Evolutionary conservation across 371 early-diverging fungal species (phyloP).

Genomic region (Lichtheimia hyalospora): DNA sequence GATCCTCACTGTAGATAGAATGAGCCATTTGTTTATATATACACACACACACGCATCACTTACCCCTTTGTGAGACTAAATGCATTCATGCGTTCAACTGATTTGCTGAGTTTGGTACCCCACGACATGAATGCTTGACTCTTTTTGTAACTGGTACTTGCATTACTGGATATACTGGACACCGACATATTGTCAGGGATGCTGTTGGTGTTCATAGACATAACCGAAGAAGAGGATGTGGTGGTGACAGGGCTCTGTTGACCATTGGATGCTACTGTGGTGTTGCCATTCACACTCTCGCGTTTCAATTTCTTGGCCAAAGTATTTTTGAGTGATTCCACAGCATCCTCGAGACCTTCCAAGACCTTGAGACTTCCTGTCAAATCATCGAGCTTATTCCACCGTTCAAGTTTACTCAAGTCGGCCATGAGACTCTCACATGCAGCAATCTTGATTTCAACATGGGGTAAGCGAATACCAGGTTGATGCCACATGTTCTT

Average conservation of each 20-base stretch:
- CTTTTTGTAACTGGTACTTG: neutral
- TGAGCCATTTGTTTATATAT: neutral
- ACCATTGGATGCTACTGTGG: too few relatives aligned
- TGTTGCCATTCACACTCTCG: slow-evolving; percentile 22
- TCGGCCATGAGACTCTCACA: slow-evolving; percentile 43
- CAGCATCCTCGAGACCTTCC: slow-evolving; percentile 30
- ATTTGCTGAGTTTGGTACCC: slow-evolving; percentile 50
- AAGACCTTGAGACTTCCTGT: slow-evolving; percentile 28
- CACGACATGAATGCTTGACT: slow-evolving; percentile 28
- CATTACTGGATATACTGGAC: neutral
- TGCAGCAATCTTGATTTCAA: slow-evolving; percentile 56
- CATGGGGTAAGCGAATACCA: slow-evolving; percentile 46
- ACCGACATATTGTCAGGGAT: neutral
- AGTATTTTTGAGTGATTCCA: slow-evolving; percentile 30
- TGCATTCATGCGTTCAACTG: slow-evolving; percentile 55
- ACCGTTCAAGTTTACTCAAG: slow-evolving; percentile 34
- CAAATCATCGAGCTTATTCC: slow-evolving; percentile 37
- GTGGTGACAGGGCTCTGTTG: neutral
- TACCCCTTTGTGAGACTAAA: slow-evolving; percentile 49
- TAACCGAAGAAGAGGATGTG: neutral
- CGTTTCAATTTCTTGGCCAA: slow-evolving; percentile 45
- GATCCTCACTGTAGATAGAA: slow-evolving; percentile 33
- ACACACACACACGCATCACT: neutral
- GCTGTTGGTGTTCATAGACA: neutral
- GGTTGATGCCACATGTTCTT: slow-evolving; percentile 60